Base-by-base conservation (phyloP, 1,284 basidiomycete genomes). In the Tilletia setariae region DNA sequence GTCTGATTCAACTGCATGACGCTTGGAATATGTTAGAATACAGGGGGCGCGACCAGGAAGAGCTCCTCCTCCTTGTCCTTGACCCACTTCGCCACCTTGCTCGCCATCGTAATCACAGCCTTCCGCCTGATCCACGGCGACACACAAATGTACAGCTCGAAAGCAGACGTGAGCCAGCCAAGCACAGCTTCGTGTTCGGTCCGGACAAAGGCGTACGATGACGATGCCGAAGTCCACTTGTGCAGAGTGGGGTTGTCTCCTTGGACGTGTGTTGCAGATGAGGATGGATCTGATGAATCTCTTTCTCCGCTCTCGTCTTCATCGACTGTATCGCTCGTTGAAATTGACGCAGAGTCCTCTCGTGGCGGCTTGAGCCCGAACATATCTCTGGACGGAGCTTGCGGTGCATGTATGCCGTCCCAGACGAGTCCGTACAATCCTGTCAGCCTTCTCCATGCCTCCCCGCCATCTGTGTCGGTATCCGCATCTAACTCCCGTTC, bases 61-160 rank as follows among this genome's bases (percentile, higher is more conserved):
- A 98, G 79, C 74, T 85, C 86, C 19, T 84, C 84, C 82, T 97
- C 94, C 79, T 96, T 91, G 71, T 88, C 89, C 85, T 91, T 90
- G 21, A 96, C 89, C 94, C 95, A 98, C 44, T 89, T 86, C 19
- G 90, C 90, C 35, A 98, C 89, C 0, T 89, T 86, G 81, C 97
- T 95, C 8, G 94, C 95, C 1, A 92, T 90, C 19, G 89, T 88
- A 9, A 96, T 89, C 0, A 89, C 89, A 0, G n/a, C n/a, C 63
- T 88, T 89, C 85, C 97, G 96, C 1, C 93, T 90, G 64, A 98
- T 81, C 63, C 88, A 86, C 1, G 93, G 91, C 1, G 91, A 91
- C 9, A 95, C 83, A 0, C 90, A 86, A 64, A 97, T 83, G 81
- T 97, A 98, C 23, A 98, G 84, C 83, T 98, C 94, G 78, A 97